Base-by-base conservation (phyloP, 2,329 filamentous ascomycete species). In the Sclerotinia spermophila region DNA sequence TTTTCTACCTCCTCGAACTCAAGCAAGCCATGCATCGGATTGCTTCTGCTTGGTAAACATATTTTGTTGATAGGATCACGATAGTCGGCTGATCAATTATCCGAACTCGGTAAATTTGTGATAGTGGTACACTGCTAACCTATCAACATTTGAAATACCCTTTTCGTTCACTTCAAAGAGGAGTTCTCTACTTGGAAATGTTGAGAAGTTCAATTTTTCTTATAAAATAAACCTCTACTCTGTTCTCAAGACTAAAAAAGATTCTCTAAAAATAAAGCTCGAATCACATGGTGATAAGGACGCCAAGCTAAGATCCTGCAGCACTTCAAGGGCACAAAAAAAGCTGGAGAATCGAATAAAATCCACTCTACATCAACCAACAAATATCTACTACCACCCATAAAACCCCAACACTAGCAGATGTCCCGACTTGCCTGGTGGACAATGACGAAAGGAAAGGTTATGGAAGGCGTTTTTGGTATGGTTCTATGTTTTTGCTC, bases 381-480 rank as follows among this genome's bases (percentile, higher is more conserved):
- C 24, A 56, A 33, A 45, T 38, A 69, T 65, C 58, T 33, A n/a
- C 44, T 38, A 61, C 21, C 56, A 53, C n/a, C 30, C 59, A 55
- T 17, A 27, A 65, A 19, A 44, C 40, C 48, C 64, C 35, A 51
- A 60, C 5, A 59, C 30, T 30, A 69, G 59, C 75, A 72, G 69
- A 76, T 77, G 73, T 74, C 72, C 44, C 42, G 59, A 58, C 61
- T 55, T 53, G 42, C 71, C 48, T 76, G 77, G 67, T 74, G 76
- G 74, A 79, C 64, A 71, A 78, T 79, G 78, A 73, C 73, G 58
- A 72, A 72, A 68, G 76, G 75, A 69, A 86, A 85, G 78, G 81
- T 88, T 71, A 79, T 88, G 69, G 88, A 91, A 79, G 89, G 89
- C 75, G 84, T 89, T 72, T 87, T 90, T 76, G 87, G 87, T 89